A percentile compares a stretch with the other conserved stretches of the same genome.
phyloP scores from a whole-genome alignment of 1,139 yeast species.

The Taiozyma sp. region DNA sequence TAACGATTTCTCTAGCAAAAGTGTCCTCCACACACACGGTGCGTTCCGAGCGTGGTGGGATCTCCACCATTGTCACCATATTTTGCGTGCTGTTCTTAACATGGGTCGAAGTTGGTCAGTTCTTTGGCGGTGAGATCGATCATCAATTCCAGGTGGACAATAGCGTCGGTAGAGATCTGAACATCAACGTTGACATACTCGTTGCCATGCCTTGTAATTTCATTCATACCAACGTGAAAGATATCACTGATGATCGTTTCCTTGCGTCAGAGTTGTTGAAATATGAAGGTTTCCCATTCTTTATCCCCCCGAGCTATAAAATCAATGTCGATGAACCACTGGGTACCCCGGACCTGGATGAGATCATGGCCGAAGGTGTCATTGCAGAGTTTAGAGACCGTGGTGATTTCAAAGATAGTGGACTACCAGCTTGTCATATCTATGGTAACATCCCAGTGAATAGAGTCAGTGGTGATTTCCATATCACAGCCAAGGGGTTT shows the following conservation, averaged over 20 bases:
- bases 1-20: slow-evolving; percentile 44
- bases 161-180: slow-evolving; percentile 53
- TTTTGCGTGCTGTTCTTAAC: slow-evolving; percentile 60
- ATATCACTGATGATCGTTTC: slow-evolving; percentile 70
- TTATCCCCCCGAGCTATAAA: slow-evolving; percentile 44
- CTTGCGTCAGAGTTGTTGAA: slow-evolving; percentile 73
- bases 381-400: slow-evolving; percentile 55
- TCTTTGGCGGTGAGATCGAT: slow-evolving; percentile 76
- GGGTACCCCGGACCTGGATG: slow-evolving; percentile 63
- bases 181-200: slow-evolving; percentile 73
- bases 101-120: slow-evolving; percentile 88
- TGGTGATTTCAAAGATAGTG: slow-evolving; percentile 29
- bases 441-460: slow-evolving; percentile 86
- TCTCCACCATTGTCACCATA: slow-evolving; percentile 63
- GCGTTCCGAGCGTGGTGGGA: slow-evolving; percentile 72
- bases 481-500: slow-evolving; percentile 72
- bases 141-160: slow-evolving; percentile 75
- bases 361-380: slow-evolving; percentile 58
- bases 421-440: slow-evolving; percentile 80
- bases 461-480: slow-evolving; percentile 81
- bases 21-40: slow-evolving; percentile 74
- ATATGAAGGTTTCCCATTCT: slow-evolving; percentile 57
- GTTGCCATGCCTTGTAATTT: slow-evolving; percentile 83
- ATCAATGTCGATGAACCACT: slow-evolving; percentile 44
- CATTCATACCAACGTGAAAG: slow-evolving; percentile 73